phyloP scores from a whole-genome alignment of 208 protist species.

The Trichomonas vaginalis region DNA sequence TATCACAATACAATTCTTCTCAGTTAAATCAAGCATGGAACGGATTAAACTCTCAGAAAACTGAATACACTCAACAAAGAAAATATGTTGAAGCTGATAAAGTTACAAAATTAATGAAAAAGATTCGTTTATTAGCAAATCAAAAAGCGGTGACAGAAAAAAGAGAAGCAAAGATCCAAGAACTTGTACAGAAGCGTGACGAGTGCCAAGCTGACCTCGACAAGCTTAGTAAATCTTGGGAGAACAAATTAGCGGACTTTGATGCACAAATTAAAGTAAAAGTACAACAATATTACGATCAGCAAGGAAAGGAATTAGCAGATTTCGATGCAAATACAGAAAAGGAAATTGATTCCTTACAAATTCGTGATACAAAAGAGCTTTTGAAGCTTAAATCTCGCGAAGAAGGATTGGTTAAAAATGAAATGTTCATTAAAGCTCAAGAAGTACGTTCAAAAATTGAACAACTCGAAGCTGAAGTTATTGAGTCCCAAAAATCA shows the following conservation, averaged over 20 bases:
- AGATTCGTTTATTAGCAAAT: not conserved
- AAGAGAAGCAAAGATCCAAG: not conserved
- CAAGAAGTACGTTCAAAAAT: not conserved
- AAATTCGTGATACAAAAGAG: not conserved
- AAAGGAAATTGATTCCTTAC: not conserved
- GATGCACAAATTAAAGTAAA: not conserved
- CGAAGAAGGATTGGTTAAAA: not conserved
- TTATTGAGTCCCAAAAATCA: not conserved
- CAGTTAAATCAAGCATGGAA: not conserved
- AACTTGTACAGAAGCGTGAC: not conserved
- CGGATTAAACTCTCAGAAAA: not conserved
- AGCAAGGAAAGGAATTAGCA: not conserved
- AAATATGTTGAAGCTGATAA: not conserved
- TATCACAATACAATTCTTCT: not conserved
- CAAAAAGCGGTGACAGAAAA: not conserved
- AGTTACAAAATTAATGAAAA: not conserved
- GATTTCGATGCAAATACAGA: not conserved
- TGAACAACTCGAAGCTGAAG: not conserved
- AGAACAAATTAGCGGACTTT: not conserved
- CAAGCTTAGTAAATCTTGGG: not conserved
- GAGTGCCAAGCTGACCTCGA: not conserved
- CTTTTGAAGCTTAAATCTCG: not conserved
- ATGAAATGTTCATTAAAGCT: not conserved
- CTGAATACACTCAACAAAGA: not conserved
- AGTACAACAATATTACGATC: not conserved